Percentiles rank a stretch among this genome's conserved stretches.
phyloP scores from a whole-genome alignment of 1,139 yeast species.

The Candida mesenterica region DNA sequence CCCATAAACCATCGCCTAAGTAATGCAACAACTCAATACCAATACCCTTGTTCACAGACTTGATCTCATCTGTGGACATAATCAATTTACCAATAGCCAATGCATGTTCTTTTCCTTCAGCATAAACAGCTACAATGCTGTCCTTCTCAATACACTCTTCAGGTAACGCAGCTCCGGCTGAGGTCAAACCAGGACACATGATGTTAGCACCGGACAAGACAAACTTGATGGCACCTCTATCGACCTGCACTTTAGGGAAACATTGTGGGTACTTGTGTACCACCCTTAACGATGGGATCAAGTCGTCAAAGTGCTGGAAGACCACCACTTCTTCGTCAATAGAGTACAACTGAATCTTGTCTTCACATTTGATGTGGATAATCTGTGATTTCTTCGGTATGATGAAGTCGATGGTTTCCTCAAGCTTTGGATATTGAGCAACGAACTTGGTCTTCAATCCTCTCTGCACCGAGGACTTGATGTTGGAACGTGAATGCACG shows the following conservation, averaged over 20 bases:
- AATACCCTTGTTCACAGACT: slow-evolving; percentile 78
- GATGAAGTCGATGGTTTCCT: slow-evolving; percentile 72
- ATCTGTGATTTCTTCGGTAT: slow-evolving; percentile 92
- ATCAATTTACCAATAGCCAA: slow-evolving; percentile 83
- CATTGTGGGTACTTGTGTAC: slow-evolving; percentile 82
- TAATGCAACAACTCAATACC: slow-evolving; percentile 86
- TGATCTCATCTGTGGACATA: slow-evolving; percentile 91
- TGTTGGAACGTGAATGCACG: slow-evolving; percentile 84
- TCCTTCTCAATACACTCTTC: slow-evolving; percentile 64
- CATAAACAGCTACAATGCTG: slow-evolving; percentile 75
- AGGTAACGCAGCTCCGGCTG: slow-evolving; percentile 84
- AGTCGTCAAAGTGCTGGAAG: slow-evolving; percentile 81
- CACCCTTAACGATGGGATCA: slow-evolving; percentile 72
- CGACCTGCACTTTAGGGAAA: slow-evolving; percentile 88
- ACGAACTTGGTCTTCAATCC: slow-evolving; percentile 73
- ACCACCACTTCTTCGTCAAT: slow-evolving; percentile 73
- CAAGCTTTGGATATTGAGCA: slow-evolving; percentile 68
- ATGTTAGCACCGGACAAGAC: slow-evolving; percentile 92
- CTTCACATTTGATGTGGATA: slow-evolving; percentile 82
- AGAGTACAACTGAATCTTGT: slow-evolving; percentile 75
- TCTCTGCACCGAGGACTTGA: slow-evolving; percentile 90
- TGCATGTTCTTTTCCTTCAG: slow-evolving; percentile 91
- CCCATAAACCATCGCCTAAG: slow-evolving; percentile 90
- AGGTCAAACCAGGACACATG: slow-evolving; percentile 97
- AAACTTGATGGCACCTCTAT: slow-evolving; percentile 94